These are phyloP conservation scores for Phylloporus arenicola DNA, from an alignment of 768 basidiomycete species.

Conservation along the genomic window DNA sequence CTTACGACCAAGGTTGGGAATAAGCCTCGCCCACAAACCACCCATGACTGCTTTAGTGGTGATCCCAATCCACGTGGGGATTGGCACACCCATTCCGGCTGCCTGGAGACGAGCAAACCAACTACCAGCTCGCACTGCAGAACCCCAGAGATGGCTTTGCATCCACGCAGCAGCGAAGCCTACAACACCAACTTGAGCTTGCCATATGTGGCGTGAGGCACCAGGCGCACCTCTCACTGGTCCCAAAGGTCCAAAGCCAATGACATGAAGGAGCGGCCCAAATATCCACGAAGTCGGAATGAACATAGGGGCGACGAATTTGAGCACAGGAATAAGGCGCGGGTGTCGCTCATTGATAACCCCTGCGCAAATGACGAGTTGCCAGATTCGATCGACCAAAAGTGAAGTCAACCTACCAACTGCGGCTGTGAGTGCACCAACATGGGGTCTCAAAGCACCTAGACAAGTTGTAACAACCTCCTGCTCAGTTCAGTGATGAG, in stretches of 20 bases:
- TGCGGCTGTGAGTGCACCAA: slow-evolving; percentile 3
- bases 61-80: slow-evolving; percentile 4
- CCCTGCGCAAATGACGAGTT: background rate
- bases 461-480: slow-evolving; percentile 1
- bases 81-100: slow-evolving; percentile 7
- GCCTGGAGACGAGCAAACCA: slow-evolving; percentile 15
- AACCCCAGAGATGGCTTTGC: slow-evolving; percentile 7
- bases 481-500: slow-evolving; percentile 5
- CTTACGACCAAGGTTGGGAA: too few relatives aligned
- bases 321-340: background rate
- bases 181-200: background rate
- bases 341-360: slow-evolving; percentile 12
- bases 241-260: slow-evolving; percentile 14
- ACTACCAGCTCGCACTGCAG: background rate
- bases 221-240: slow-evolving; percentile 10
- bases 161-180: slow-evolving; percentile 12
- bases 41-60: background rate
- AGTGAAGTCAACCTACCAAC: slow-evolving; percentile 7
- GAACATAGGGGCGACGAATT: slow-evolving; percentile 3
- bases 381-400: too few relatives aligned
- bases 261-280: slow-evolving; percentile 3
- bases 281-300: slow-evolving; percentile 12
- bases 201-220: accelerated
- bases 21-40: too few relatives aligned
- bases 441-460: background rate